Percentiles rank a stretch among this genome's conserved stretches.
Conservation (phyloP, 164 flowering plant genomes). For the Vitis cinerea region DNA sequence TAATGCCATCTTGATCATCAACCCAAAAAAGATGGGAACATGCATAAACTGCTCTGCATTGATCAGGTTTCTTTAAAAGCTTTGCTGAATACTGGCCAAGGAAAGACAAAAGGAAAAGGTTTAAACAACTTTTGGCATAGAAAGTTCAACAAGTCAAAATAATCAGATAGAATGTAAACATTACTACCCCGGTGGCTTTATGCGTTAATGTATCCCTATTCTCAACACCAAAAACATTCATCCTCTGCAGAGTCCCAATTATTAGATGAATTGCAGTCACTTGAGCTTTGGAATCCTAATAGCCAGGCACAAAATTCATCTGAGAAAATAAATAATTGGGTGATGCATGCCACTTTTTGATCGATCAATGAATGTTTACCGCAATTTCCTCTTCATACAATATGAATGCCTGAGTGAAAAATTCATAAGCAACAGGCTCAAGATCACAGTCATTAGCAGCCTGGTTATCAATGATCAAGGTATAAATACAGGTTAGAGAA, state of each 20-base stretch:
- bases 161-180: neutral
- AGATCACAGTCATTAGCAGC: conserved; percentile 97
- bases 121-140: conserved; percentile 4
- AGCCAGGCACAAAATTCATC: neutral
- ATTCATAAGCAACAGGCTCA: conserved; percentile 95
- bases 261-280: conserved; percentile 93
- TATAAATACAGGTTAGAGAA: no score
- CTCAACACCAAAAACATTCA: conserved; percentile 91
- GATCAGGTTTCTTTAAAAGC: conserved; percentile 97
- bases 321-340: no score
- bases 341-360: no score
- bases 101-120: neutral
- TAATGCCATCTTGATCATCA: conserved; percentile 85
- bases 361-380: conserved; percentile 30
- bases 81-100: conserved; percentile 88
- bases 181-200: conserved; percentile 94
- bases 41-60: conserved; percentile 94
- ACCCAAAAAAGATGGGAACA: conserved; percentile 99
- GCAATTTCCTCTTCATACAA: conserved; percentile 97
- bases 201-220: conserved; percentile 95
- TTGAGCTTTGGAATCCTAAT: conserved; percentile 93
- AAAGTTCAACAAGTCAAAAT: neutral
- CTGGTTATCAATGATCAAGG: conserved; percentile 29
- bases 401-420: conserved; percentile 93
- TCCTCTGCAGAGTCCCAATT: conserved; percentile 93